phyloP scores from a whole-genome alignment of 495 filamentous ascomycete species.

The Aspergillus indologenus region DNA sequence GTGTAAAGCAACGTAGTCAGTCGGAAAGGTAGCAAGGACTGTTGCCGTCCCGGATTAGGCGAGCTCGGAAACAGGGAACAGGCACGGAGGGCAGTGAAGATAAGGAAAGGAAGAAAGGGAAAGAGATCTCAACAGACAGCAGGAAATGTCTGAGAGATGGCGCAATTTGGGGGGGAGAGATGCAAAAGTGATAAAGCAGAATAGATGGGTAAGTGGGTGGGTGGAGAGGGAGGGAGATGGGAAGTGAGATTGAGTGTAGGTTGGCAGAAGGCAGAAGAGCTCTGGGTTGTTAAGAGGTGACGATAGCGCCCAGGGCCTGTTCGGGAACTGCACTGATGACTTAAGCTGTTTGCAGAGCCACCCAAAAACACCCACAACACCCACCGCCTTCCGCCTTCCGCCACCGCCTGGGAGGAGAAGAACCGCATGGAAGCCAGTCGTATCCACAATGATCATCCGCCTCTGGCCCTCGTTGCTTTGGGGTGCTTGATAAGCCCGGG shows the following conservation, averaged over 20 bases:
- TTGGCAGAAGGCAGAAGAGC: constrained; percentile 31
- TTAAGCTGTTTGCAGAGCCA: constrained; percentile 29
- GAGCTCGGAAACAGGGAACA: constrained; percentile 16
- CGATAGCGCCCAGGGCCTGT: constrained; percentile 30
- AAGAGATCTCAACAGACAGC: constrained; percentile 23
- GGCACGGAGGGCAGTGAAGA: constrained; percentile 7
- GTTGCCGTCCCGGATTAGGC: constrained; percentile 14
- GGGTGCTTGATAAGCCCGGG: neutral
- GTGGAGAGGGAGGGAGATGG: constrained; percentile 18
- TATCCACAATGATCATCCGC: constrained; percentile 6
- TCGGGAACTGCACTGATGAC: constrained; percentile 29
- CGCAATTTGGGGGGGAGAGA: constrained; percentile 16
- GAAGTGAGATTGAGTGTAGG: constrained; percentile 23
- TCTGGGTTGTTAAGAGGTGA: constrained; percentile 43
- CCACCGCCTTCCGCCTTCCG: constrained; percentile 22
- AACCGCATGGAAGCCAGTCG: constrained; percentile 44
- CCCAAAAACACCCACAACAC: no score
- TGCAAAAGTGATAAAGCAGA: constrained; percentile 5
- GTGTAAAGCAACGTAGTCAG: constrained; percentile 23
- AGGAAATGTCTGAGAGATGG: constrained; percentile 23
- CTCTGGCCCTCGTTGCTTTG: neutral
- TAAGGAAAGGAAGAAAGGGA: constrained; percentile 3
- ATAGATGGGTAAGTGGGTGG: constrained; percentile 13
- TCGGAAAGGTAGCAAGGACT: constrained; percentile 18
- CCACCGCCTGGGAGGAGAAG: constrained; percentile 31